These are phyloP conservation scores for Globisporangium polare DNA, from an alignment of 352 stramenopile species.

Conservation along the genomic window DNA sequence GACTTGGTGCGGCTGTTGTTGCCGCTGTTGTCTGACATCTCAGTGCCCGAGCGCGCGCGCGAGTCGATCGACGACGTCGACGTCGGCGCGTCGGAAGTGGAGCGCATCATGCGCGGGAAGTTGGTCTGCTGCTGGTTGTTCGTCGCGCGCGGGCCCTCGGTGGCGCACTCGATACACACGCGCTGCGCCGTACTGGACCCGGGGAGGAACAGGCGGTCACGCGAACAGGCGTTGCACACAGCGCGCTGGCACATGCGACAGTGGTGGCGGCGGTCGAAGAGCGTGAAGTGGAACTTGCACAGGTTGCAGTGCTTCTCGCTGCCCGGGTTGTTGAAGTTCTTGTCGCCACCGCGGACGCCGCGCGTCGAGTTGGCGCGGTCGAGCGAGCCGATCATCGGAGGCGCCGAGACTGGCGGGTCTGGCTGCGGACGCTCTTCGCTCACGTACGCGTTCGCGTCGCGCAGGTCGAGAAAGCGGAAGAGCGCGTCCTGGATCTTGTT, in stretches of 20 bases:
- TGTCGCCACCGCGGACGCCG: conserved; percentile 21
- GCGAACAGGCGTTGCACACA: conserved; percentile 85
- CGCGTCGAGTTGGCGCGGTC: conserved; percentile 53
- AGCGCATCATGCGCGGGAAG: conserved; percentile 51
- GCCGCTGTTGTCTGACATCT: conserved; percentile 59
- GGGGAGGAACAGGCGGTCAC: conserved; percentile 79
- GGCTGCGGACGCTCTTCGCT: conserved; percentile 65
- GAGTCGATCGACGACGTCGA: conserved; percentile 24
- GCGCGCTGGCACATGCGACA: conserved; percentile 88
- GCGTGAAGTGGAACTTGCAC: conserved; percentile 88
- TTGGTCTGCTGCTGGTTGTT: conserved; percentile 30
- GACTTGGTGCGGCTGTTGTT: conserved; percentile 41
- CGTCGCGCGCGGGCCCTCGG: conserved; percentile 66
- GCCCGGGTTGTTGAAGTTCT: conserved; percentile 59
- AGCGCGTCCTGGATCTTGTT: conserved; percentile 85
- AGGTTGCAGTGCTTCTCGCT: conserved; percentile 89
- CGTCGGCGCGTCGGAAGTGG: conserved; percentile 49
- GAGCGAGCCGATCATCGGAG: conserved; percentile 32
- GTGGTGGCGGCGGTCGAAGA: conserved; percentile 87
- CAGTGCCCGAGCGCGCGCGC: conserved; percentile 64
- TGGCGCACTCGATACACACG: conserved; percentile 87
- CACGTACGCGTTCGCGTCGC: conserved; percentile 77
- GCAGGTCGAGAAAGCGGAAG: conserved; percentile 78
- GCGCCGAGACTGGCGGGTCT: conserved; percentile 53
- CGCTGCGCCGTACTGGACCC: conserved; percentile 82